Percentiles rank a stretch among this genome's conserved stretches.
These are phyloP conservation scores for Phytophthora europaea DNA, from an alignment of 352 stramenopile genomes.

Conservation along the genomic window DNA sequence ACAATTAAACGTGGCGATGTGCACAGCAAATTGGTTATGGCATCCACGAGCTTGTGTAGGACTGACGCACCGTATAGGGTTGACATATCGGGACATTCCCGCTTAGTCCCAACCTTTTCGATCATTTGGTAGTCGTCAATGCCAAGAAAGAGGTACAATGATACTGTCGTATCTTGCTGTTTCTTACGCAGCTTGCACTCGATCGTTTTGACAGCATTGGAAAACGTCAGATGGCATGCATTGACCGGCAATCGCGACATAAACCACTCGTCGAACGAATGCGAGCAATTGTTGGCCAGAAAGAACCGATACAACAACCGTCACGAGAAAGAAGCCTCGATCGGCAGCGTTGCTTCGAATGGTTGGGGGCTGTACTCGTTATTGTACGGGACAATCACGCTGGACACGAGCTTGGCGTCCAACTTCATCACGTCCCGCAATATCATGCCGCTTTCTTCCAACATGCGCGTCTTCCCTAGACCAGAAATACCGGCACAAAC, in stretches of 20 bases:
- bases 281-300: constrained; percentile 29
- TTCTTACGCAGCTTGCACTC: constrained; percentile 14
- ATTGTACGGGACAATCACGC: constrained; percentile 32
- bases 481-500: not conserved
- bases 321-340: constrained; percentile 42
- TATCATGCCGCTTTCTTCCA: not conserved
- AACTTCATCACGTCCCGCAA: not conserved
- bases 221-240: not conserved
- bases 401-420: constrained; percentile 2
- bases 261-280: constrained; percentile 14
- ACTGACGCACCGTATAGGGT: not conserved
- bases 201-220: not conserved
- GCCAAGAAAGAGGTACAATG: not conserved
- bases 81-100: not conserved
- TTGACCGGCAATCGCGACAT: not conserved
- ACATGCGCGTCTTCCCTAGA: not conserved
- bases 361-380: constrained; percentile 21
- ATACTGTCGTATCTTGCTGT: not conserved
- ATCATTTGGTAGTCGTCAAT: not conserved
- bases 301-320: constrained; percentile 38
- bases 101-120: not conserved
- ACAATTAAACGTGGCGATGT: not conserved
- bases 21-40: not conserved
- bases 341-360: constrained; percentile 34
- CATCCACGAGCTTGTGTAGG: not conserved